Evolutionary conservation across 2,329 filamentous ascomycete genomes (phyloP), one percentile per base, ranked within the genome.

Genomic region (Canariomyces notabilis): DNA sequence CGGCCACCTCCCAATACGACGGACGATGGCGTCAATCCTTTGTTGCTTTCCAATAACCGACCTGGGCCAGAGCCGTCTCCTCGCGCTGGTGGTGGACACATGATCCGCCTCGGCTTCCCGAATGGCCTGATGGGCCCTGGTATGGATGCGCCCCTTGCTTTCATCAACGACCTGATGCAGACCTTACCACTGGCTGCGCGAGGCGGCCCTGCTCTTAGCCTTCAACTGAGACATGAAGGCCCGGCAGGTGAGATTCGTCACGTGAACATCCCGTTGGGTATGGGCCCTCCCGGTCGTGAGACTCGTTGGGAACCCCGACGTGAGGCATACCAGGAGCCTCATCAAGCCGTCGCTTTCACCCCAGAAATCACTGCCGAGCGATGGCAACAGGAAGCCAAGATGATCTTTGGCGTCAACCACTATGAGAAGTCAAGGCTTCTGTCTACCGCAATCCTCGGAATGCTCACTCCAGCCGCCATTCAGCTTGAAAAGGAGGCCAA

Each of bases 331-430:
- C 67, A 76, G 58, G 84, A 87, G 47, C 85, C 85, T 11, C 73
- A 79, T n/a, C 83, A 86, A 56, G 85, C 88, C 11, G 83, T 90
- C 20, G 72, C 81, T 2, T 97, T 97, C 63, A 70, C 75, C 16
- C 75, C 88, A 7, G 79, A 81, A 31, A 74, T 79, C 7, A 97
- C 93, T 1, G 72, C 77, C 45, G 75, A 77, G 43, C 83, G 93
- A 51, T 98, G 94, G 84, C 80, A 87, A 61, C 89, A 96, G 61
- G 94, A 97, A 64, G 84, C 89, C 7, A 83, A 85, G 53, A 82
- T 98, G 64, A 75, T 97, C 1, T 97, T 93, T 64, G 86, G 87
- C 20, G 67, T 73, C 18, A 74, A 69, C 39, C 77, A 83, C 42
- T 62, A 78, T 3, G 89, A 95, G 39, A 86, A 86, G 61, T 77